Evolutionary conservation across 2,329 filamentous ascomycete genomes (phyloP), one percentile per base, ranked within the genome.

Genomic region (Dactylellina sp.): DNA sequence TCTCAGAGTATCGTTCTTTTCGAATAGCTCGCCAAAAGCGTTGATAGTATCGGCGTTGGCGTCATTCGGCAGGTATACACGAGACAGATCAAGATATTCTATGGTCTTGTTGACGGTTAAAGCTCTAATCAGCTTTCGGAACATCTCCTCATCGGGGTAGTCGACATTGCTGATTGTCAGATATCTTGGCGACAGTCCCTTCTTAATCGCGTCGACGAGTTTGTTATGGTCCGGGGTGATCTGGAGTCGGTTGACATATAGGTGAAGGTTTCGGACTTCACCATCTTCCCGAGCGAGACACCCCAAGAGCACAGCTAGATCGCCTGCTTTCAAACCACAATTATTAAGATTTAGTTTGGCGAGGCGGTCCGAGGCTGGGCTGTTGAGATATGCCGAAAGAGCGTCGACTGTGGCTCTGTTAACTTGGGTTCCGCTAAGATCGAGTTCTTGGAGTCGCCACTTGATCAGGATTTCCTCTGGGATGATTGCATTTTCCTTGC

Each of bases 141-240:
- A 91, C 66, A 88, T 84, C 9, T 85, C 82, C 77, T 90, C 88
- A 71, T 87, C 85, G 65, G 88, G 85, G 78, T 89, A 91, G 78
- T 91, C 89, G 37, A 91, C 86, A 81, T 89, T 87, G 37, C 87
- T 84, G 81, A 91, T 87, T 2, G 87, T 89, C 25, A 91, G 80
- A 76, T 87, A 86, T 1, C 87, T 84, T 1, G 89, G 89, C 0
- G 88, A 86, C 47, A 85, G 81, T 28, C 84, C 83, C 53, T 80
- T 80, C 20, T 83, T 80, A 52, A 88, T 86, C 1, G 85, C 85
- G 55, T 82, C 82, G 7, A 85, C 83, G 44, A 88, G 81, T 42
- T 84, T 82, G 56, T 83, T 82, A 35, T 87, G 81, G 40, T 85
- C 83, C 68, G 71, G 71, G 1, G 71, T 75, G 7, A 75, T 75